phyloP scores from a whole-genome alignment of 78 protist genomes.

The Cavenderia fasciculata region DNA sequence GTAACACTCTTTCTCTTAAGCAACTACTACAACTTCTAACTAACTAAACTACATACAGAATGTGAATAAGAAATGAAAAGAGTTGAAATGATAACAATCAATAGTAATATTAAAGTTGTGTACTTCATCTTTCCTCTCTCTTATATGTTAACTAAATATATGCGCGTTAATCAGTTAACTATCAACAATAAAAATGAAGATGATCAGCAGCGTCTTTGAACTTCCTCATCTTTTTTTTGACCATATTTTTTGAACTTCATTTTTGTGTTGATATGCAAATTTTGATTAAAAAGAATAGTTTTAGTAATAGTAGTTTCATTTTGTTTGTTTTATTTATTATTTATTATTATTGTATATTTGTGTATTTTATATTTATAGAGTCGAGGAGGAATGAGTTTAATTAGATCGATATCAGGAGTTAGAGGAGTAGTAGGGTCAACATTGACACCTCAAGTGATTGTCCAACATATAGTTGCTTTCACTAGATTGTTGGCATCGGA shows the following conservation, averaged over 20 bases:
- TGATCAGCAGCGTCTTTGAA: too few species aligned
- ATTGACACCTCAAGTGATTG: slow-evolving; percentile 69
- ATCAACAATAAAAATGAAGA: too few species aligned
- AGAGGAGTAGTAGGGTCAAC: slow-evolving; percentile 88
- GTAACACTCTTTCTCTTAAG: too few species aligned
- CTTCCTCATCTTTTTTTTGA: background rate
- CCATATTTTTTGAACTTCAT: background rate
- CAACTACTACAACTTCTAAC: too few species aligned
- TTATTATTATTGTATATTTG: too few species aligned
- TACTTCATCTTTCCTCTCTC: too few species aligned
- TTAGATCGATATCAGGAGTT: slow-evolving; percentile 87
- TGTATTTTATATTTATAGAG: too few species aligned
- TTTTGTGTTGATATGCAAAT: background rate
- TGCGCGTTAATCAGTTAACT: too few species aligned
- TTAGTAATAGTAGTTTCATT: background rate
- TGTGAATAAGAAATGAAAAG: background rate
- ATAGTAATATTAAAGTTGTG: background rate
- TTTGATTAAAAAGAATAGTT: background rate
- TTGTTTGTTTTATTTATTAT: background rate
- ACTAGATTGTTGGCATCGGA: slow-evolving; percentile 18
- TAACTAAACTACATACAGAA: background rate
- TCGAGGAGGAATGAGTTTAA: slow-evolving; percentile 82
- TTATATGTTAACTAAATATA: too few species aligned
- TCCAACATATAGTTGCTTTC: slow-evolving; percentile 75
- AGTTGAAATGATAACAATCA: background rate